Evolutionary conservation across 2,329 filamentous ascomycete genomes (phyloP), one percentile per base, ranked within the genome.

Genomic region (Huntiella savannae): DNA sequence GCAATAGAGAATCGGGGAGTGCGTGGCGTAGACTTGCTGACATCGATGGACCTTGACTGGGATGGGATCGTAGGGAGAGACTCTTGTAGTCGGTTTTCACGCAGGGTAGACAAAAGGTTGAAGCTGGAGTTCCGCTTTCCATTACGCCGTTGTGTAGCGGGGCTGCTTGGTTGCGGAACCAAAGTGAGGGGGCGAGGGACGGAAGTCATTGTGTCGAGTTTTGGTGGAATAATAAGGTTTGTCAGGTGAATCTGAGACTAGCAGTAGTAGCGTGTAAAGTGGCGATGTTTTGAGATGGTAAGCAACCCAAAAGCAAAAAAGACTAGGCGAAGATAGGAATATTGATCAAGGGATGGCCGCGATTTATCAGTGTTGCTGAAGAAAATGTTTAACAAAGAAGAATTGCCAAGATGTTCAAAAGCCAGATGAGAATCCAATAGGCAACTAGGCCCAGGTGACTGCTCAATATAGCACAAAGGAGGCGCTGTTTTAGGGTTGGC

Each of bases 1-100:
- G 45, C 50, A 6, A 22, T 42, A 5, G 48, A 50, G 17, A 50
- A 47, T 12, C 48, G 48, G 13, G 45, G 28, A 8, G 48, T 47
- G 32, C 48, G 48, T 22, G 48, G 45, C 16, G 45, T 40, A 15
- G 19, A 39, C 15, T 38, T 39, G 33, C 17, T 35, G 6, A 28
- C 6, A 22, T 34, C 34, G 33, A 33, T 43, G 33, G 33, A 34
- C 19, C 33, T 48, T 13, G 19, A n/a, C n/a, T 33, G 19, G 39
- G 48, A 43, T 6, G 48, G 37, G 10, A 34, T 46, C n/a, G 44
- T 19, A 28, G 44, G 19, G 22, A 50, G 17, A n/a, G 43, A 28
- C 8, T 38, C 37, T 12, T 34, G 41, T 28, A 47, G 36, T 19
- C 44, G 35, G 40, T 35, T 50, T 11, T 45, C 39, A 19, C 48